phyloP scores from a whole-genome alignment of 1,284 basidiomycete species.

The Tilletia walkeri region DNA sequence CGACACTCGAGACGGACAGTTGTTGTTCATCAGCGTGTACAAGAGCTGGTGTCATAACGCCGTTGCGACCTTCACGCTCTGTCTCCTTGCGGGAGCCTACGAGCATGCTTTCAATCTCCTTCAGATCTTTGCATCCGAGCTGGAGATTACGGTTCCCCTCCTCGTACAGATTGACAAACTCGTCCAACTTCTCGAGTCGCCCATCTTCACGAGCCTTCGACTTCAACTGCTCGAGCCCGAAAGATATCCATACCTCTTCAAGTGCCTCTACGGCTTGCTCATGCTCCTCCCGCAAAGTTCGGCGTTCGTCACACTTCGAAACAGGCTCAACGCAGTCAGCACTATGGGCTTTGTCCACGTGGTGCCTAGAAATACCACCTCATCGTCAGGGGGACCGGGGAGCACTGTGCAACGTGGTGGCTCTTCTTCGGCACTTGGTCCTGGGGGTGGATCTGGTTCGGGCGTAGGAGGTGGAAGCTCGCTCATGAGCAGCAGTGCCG shows the following conservation, averaged over 20 bases:
- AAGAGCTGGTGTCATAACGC: constrained; percentile 98
- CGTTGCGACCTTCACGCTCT: constrained; percentile 91
- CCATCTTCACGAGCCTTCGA: constrained; percentile 96
- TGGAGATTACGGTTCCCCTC: constrained; percentile 91
- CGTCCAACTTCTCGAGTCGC: constrained; percentile 95
- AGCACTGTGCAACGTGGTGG: constrained; percentile 17
- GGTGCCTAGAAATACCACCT: constrained; percentile 63
- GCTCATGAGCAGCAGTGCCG: not conserved
- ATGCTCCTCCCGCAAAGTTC: constrained; percentile 97
- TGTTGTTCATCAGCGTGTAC: constrained; percentile 86
- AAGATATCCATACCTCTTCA: constrained; percentile 91
- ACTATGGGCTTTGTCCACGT: constrained; percentile 89
- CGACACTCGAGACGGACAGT: constrained; percentile 80
- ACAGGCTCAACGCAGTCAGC: constrained; percentile 89
- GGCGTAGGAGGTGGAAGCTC: not conserved
- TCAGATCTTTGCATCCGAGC: constrained; percentile 89
- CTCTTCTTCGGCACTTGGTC: constrained; percentile 13
- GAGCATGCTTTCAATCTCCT: constrained; percentile 96
- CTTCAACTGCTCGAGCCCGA: constrained; percentile 96
- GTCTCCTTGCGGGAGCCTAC: constrained; percentile 93
- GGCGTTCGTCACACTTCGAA: constrained; percentile 90
- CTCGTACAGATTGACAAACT: constrained; percentile 97
- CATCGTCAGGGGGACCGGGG: not conserved
- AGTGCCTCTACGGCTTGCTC: constrained; percentile 92
- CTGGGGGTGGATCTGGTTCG: constrained; percentile 14